Percentiles rank a stretch among this genome's conserved stretches.
phyloP scores from a whole-genome alignment of 176 grass and related monocot species.

The Oryza officinalis region DNA sequence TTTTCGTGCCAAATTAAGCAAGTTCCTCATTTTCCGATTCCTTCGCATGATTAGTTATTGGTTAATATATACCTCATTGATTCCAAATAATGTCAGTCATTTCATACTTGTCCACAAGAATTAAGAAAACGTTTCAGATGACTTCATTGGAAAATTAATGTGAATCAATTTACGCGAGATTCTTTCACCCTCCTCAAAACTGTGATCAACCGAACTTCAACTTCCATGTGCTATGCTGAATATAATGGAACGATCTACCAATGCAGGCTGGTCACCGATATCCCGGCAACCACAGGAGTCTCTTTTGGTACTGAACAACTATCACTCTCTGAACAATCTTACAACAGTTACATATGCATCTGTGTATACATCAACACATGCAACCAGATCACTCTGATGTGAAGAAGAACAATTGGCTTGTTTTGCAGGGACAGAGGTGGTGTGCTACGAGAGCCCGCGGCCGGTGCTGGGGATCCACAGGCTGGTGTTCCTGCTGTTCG shows the following conservation, averaged over 20 bases:
- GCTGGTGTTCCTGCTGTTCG: constrained; percentile 78
- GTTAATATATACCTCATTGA: too few species aligned
- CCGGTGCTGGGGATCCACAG: constrained; percentile 86
- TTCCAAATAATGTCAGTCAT: neutral
- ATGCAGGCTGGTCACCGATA: constrained; percentile 87
- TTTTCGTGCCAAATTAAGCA: neutral
- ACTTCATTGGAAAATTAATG: too few species aligned
- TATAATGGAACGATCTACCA: neutral
- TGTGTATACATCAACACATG: neutral
- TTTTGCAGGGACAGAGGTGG: constrained; percentile 59
- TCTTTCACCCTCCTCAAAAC: neutral
- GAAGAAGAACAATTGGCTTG: neutral
- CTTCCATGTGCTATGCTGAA: neutral
- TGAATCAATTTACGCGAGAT: too few species aligned
- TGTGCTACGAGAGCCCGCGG: constrained; percentile 70
- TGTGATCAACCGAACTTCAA: neutral
- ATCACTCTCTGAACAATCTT: neutral
- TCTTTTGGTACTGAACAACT: constrained; percentile 53
- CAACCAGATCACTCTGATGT: neutral
- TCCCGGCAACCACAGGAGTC: constrained; percentile 63
- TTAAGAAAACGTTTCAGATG: neutral
- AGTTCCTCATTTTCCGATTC: neutral
- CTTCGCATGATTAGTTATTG: neutral
- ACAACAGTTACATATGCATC: neutral
- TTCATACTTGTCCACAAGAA: neutral